These are phyloP conservation scores for Venturia carpophila DNA, from an alignment of 2,329 filamentous ascomycete genomes.

Conservation along the genomic window DNA sequence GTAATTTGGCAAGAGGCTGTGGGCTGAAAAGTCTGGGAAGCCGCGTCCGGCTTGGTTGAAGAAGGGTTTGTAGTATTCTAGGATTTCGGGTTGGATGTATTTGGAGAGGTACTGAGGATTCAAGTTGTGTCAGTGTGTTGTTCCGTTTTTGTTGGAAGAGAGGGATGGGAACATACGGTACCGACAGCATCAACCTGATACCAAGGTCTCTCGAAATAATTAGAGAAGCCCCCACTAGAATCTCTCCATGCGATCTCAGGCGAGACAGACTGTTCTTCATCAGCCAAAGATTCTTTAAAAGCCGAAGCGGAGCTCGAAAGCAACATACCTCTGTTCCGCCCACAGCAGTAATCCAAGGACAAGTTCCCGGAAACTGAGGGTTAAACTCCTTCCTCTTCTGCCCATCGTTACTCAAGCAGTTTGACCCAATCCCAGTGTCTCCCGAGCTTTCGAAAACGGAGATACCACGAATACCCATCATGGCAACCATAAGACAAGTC, in stretches of 20 bases:
- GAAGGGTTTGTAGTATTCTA: slow-evolving; percentile 14
- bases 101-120: slow-evolving; percentile 6
- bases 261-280: slow-evolving; percentile 22
- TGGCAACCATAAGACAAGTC: slow-evolving; percentile 34
- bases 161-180: not conserved
- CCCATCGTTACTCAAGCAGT: slow-evolving; percentile 40
- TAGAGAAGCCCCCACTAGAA: slow-evolving; percentile 40
- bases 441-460: slow-evolving; percentile 35
- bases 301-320: not conserved
- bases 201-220: slow-evolving; percentile 35
- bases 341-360: slow-evolving; percentile 42
- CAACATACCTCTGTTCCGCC: slow-evolving; percentile 32
- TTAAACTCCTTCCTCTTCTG: slow-evolving; percentile 37
- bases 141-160: not conserved
- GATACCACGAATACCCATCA: slow-evolving; percentile 34
- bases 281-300: not conserved
- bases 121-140: not conserved
- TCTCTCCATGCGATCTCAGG: slow-evolving; percentile 33
- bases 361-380: slow-evolving; percentile 40
- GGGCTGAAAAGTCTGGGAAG: slow-evolving; percentile 20
- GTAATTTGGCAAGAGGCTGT: slow-evolving; percentile 13
- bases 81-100: not conserved
- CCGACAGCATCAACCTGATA: slow-evolving; percentile 30
- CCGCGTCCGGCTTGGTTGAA: slow-evolving; percentile 19
- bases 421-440: slow-evolving; percentile 35